phyloP scores from a whole-genome alignment of 2,329 filamentous ascomycete species.

The Diaporthe ampelina region DNA sequence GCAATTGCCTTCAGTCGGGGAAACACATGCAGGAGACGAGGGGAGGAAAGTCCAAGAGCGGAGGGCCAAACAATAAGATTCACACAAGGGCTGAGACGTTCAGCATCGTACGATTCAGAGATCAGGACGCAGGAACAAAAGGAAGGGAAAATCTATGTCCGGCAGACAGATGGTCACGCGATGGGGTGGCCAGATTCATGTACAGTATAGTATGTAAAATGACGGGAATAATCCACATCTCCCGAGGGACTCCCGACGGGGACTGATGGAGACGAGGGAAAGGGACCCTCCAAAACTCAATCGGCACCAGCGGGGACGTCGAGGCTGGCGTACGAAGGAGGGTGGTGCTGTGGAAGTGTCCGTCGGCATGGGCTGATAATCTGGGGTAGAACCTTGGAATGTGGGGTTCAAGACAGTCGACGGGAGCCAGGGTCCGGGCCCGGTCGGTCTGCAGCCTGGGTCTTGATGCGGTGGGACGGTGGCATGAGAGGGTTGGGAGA shows the following conservation, averaged over 20 bases:
- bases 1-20: conserved; percentile 1
- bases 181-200: conserved; percentile 31
- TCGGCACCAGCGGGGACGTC: conserved; percentile 22
- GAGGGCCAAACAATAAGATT: conserved; percentile 2
- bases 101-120: conserved; percentile 34
- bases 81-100: neutral
- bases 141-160: conserved; percentile 11
- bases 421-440: conserved; percentile 14
- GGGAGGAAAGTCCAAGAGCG: neutral
- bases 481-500: too few species aligned
- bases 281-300: conserved; percentile 18
- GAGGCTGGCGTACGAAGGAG: neutral
- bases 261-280: conserved; percentile 6
- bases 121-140: conserved; percentile 34
- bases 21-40: conserved; percentile 23
- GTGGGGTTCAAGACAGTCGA: conserved; percentile 38
- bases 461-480: neutral
- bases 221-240: conserved; percentile 17
- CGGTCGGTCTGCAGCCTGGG: conserved; percentile 9
- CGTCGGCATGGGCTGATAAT: conserved; percentile 42
- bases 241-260: neutral
- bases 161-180: conserved; percentile 26
- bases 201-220: conserved; percentile 21
- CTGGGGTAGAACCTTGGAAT: conserved; percentile 41
- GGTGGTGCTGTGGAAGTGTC: conserved; percentile 28